A percentile compares a stretch with the other conserved stretches of the same genome.
Evolutionary conservation across 805 yeast species (phyloP).

Genomic region (Helenozyma baotianmanensis): DNA sequence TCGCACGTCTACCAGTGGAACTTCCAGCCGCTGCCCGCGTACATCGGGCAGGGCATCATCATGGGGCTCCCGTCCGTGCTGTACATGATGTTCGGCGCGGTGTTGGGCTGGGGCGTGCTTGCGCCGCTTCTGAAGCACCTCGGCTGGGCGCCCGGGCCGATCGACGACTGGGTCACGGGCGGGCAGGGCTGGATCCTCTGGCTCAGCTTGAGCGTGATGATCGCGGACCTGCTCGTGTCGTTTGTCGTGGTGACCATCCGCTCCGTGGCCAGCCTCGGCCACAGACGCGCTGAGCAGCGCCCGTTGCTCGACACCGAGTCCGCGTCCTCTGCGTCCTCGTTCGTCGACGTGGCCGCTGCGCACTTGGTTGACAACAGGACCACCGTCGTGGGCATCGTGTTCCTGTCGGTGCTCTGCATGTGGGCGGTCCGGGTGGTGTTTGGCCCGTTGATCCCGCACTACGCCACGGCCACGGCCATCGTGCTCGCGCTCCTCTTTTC

Average conservation of each 20-base stretch:
- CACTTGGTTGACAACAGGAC: conserved; percentile 48
- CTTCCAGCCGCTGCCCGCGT: conserved; percentile 95
- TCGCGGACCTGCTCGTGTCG: conserved; percentile 82
- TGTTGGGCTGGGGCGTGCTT: conserved; percentile 89
- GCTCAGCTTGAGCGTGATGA: conserved; percentile 91
- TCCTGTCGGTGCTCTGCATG: conserved; percentile 66
- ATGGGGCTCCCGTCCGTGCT: conserved; percentile 93
- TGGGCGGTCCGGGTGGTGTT: conserved; percentile 62
- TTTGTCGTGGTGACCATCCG: conserved; percentile 57
- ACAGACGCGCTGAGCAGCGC: neutral
- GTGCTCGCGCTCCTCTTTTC: conserved; percentile 74
- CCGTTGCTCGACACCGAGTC: neutral
- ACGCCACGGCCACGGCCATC: conserved; percentile 65
- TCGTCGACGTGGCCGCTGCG: conserved; percentile 9
- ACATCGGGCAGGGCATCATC: conserved; percentile 94
- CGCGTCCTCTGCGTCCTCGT: conserved; percentile 2
- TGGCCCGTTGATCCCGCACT: conserved; percentile 65
- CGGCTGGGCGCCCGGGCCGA: conserved; percentile 87
- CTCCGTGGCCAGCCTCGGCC: conserved; percentile 24
- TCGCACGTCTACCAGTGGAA: conserved; percentile 74
- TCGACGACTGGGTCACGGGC: conserved; percentile 90
- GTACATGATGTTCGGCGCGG: conserved; percentile 85
- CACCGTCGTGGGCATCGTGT: conserved; percentile 55
- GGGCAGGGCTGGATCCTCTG: conserved; percentile 98
- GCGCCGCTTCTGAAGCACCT: conserved; percentile 68